These are phyloP conservation scores for Ophiocordyceps robertsii DNA, from an alignment of 2,329 filamentous ascomycete species.

Conservation along the genomic window DNA sequence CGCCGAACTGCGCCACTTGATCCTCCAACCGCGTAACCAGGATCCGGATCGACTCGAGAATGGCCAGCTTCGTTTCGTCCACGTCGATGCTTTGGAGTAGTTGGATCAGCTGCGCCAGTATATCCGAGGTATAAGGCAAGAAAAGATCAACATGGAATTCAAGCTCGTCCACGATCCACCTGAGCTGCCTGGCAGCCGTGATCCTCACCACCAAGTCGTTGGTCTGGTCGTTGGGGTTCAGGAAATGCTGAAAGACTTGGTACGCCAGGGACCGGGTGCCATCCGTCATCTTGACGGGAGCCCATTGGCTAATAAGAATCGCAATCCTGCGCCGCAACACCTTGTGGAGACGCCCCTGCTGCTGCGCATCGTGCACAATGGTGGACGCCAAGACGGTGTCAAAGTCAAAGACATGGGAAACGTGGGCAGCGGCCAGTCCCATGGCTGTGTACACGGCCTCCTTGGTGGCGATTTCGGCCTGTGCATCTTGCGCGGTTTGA, in stretches of 20 bases:
- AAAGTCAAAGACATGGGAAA: constrained; percentile 69
- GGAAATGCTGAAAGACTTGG: constrained; percentile 76
- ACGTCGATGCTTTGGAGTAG: constrained; percentile 70
- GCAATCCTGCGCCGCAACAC: constrained; percentile 77
- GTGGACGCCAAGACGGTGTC: constrained; percentile 64
- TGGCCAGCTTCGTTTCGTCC: constrained; percentile 79
- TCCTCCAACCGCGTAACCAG: constrained; percentile 73
- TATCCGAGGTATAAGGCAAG: constrained; percentile 60
- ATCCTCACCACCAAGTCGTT: constrained; percentile 91
- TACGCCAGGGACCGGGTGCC: constrained; percentile 64
- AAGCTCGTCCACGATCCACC: constrained; percentile 70
- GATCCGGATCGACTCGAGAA: constrained; percentile 74
- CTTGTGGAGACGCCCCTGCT: constrained; percentile 49
- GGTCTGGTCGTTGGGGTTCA: constrained; percentile 60
- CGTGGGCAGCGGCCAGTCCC: constrained; percentile 67
- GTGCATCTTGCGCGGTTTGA: constrained; percentile 54
- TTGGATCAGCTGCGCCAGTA: constrained; percentile 59
- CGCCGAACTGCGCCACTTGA: constrained; percentile 53
- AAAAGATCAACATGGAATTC: constrained; percentile 66
- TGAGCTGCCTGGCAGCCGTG: constrained; percentile 77
- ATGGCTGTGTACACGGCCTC: constrained; percentile 93
- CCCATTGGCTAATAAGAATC: constrained; percentile 83
- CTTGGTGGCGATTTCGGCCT: constrained; percentile 63
- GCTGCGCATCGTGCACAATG: constrained; percentile 65
- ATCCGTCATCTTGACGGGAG: constrained; percentile 60